These are phyloP conservation scores for Rosellinia necatrix DNA, from an alignment of 2,329 filamentous ascomycete genomes.

Conservation along the genomic window DNA sequence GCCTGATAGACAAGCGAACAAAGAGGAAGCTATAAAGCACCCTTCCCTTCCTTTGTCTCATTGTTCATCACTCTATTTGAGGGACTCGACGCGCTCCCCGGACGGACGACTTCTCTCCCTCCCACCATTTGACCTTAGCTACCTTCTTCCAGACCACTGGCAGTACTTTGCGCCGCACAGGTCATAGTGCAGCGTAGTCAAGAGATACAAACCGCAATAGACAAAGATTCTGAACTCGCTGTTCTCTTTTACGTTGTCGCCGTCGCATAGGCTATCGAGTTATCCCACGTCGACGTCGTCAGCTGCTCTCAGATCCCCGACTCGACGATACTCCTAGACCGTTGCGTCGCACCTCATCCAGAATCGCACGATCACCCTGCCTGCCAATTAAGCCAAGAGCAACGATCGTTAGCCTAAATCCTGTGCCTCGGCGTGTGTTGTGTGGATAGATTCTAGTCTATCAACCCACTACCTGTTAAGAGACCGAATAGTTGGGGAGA, in stretches of 20 bases:
- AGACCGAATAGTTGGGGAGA: conserved; percentile 70
- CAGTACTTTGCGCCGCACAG: conserved; percentile 37
- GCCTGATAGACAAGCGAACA: conserved; percentile 24
- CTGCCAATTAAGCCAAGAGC: conserved; percentile 31
- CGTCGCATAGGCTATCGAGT: conserved; percentile 38
- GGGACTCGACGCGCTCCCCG: conserved; percentile 32
- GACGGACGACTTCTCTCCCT: conserved; percentile 24
- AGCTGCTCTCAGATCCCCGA: conserved; percentile 38
- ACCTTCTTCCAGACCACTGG: conserved; percentile 17
- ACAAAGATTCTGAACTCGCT: conserved; percentile 32
- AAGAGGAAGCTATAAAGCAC: conserved; percentile 32
- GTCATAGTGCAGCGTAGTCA: conserved; percentile 43
- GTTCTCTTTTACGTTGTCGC: conserved; percentile 28
- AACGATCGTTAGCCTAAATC: conserved; percentile 30
- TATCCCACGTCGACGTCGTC: conserved; percentile 37
- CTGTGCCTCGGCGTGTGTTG: conserved; percentile 37
- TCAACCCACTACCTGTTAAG: conserved; percentile 35
- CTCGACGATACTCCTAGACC: conserved; percentile 37
- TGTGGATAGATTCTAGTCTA: conserved; percentile 36
- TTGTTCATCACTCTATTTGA: conserved; percentile 32
- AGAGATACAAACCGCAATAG: conserved; percentile 37
- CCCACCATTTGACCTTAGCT: conserved; percentile 12
- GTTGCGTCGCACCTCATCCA: conserved; percentile 37
- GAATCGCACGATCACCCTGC: conserved; percentile 30
- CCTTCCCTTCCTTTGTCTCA: conserved; percentile 31